Evolutionary conservation across 179 eudicot species (phyloP), one percentile per base, ranked within the genome.

Genomic region (Beta corolliflora): DNA sequence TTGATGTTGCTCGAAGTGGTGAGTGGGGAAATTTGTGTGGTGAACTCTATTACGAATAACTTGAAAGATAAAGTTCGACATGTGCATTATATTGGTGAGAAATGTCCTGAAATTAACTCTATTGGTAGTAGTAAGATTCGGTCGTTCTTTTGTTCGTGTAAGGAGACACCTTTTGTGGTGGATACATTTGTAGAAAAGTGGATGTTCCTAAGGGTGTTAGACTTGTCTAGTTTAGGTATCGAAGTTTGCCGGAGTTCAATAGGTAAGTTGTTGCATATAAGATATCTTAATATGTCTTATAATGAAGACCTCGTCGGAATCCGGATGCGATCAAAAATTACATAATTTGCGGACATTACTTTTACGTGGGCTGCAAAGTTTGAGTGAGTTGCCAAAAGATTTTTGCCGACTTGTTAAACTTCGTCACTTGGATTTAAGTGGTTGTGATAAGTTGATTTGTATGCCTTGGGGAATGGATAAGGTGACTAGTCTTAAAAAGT

Each of bases 1-100:
- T 88, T 7, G 91, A 85, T 68, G 77, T 90, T 29, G 89, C 92
- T 45, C 76, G 63, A 44, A 29, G 79, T 85, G 21, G 81, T 76
- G 23, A 77, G 73, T 19, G 59, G 56, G 5, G 88, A 85, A 21
- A 44, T 31, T 3, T 14, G 44, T 18, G 45, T 69, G 9, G n/a
- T 44, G 44, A 41, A 31, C 11, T 21, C 63, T 23, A 44, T 0
- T 53, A 48, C 48, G n/a, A 9, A 0, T 8, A 31, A 66, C 9
- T 66, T 66, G 18, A 15, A 15, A 66, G 70, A 66, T 29, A 66
- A 31, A 31, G 9, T 66, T 66, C 70, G 70, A 3, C 70, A 66
- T 66, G 70, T 66, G 45, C 11, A 66, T 25, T 7, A 12, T 46
- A 48, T 8, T 59, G 14, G 48, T 1, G 21, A 9, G n/a, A 16